Conservation (phyloP, 225 moss, liverwort and hornwort genomes). For the Rhytidiadelphus loreus region DNA sequence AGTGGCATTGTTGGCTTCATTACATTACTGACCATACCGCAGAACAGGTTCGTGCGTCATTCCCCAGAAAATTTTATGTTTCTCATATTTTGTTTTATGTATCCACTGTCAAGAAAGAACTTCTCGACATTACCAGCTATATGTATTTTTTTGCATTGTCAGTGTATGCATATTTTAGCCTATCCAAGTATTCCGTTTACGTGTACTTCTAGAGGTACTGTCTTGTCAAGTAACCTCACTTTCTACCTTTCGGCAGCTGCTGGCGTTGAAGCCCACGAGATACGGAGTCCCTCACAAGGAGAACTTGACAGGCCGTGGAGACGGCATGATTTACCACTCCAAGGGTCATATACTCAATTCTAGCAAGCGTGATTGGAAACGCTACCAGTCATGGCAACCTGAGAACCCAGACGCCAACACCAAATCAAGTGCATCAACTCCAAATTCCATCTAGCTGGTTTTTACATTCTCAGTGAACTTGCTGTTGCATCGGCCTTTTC, state of each 20-base stretch:
- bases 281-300: conserved; percentile 77
- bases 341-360: conserved; percentile 91
- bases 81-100: neutral
- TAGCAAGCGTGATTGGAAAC: conserved; percentile 77
- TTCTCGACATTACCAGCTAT: neutral
- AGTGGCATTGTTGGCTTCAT: conserved; percentile 97
- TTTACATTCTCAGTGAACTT: neutral
- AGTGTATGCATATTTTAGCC: neutral
- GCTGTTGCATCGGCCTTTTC: neutral
- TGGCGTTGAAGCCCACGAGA: conserved; percentile 65
- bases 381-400: conserved; percentile 77
- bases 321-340: conserved; percentile 68
- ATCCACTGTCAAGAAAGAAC: neutral
- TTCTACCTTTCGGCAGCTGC: conserved; percentile 29
- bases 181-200: neutral
- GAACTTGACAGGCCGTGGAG: conserved; percentile 86
- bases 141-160: neutral
- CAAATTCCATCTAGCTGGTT: conserved; percentile 11
- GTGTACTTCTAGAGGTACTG: neutral
- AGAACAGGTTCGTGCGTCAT: conserved; percentile 39
- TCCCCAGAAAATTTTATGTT: neutral
- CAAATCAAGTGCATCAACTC: conserved; percentile 15
- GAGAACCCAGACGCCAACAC: conserved; percentile 14
- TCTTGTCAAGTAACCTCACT: neutral
- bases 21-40: conserved; percentile 65